phyloP scores from a whole-genome alignment of 192 early-diverging fungal species.

The Podila horticola region DNA sequence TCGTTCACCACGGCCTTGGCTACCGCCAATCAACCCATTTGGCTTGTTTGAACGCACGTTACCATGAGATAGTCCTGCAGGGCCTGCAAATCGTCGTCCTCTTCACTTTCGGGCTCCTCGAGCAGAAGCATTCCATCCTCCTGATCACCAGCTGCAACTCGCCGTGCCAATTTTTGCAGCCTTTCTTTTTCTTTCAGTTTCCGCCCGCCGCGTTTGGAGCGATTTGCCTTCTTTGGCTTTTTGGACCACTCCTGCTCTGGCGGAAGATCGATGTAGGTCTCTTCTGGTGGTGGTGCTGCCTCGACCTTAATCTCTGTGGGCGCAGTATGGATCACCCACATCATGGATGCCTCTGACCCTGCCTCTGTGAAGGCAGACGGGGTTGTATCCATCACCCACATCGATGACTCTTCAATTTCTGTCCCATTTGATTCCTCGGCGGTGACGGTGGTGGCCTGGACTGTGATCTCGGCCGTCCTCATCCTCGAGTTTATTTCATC shows the following conservation, averaged over 20 bases:
- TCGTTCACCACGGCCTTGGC: not conserved
- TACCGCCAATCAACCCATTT: not conserved
- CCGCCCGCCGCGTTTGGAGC: slow-evolving; percentile 21
- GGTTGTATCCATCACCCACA: slow-evolving; percentile 16
- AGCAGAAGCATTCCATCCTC: slow-evolving; percentile 10
- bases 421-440: not conserved
- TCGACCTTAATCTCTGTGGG: not conserved
- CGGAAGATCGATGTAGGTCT: slow-evolving; percentile 22
- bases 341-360: not conserved
- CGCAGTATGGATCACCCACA: not conserved
- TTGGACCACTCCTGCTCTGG: slow-evolving; percentile 1
- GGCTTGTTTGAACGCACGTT: not conserved
- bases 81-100: slow-evolving; percentile 21
- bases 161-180: not conserved
- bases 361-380: not conserved
- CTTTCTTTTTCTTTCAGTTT: slow-evolving; percentile 15
- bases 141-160: not conserved
- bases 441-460: not conserved
- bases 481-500: not conserved
- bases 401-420: not conserved
- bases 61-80: slow-evolving; percentile 32
- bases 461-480: not conserved
- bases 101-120: slow-evolving; percentile 13
- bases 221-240: slow-evolving; percentile 5
- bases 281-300: not conserved